phyloP scores from a whole-genome alignment of 441 rosid species.

The Brassica balearica region DNA sequence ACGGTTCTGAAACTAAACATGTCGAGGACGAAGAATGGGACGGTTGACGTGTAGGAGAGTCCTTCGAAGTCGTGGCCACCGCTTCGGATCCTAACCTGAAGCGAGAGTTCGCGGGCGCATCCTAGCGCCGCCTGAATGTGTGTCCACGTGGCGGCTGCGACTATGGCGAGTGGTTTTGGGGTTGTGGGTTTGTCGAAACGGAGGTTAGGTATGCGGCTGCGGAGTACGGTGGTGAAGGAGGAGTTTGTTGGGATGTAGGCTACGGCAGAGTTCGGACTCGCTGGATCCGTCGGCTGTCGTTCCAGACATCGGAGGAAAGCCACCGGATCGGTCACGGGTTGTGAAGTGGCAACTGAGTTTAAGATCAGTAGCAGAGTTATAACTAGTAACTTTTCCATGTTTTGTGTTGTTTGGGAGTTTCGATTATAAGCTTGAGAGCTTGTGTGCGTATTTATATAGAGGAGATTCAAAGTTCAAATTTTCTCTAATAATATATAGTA shows the following conservation, averaged over 20 bases:
- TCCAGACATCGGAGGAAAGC: slow-evolving; percentile 23
- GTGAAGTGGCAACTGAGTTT: slow-evolving; percentile 27
- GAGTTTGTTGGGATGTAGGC: slow-evolving; percentile 43
- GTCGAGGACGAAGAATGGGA: slow-evolving; percentile 55
- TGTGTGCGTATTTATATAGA: slow-evolving; percentile 21
- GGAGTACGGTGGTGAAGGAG: slow-evolving; percentile 45
- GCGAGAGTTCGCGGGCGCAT: slow-evolving; percentile 46
- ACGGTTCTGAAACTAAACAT: slow-evolving; percentile 49
- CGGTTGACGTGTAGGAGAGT: slow-evolving; percentile 51
- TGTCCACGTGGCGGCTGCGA: slow-evolving; percentile 48
- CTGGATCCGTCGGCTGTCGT: slow-evolving; percentile 27
- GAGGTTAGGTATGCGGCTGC: slow-evolving; percentile 48
- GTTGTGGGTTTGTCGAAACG: slow-evolving; percentile 45
- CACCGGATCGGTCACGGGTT: neutral
- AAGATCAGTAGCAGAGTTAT: slow-evolving; percentile 26
- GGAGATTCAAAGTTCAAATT: neutral
- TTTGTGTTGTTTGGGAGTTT: slow-evolving; percentile 11
- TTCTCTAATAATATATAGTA: neutral
- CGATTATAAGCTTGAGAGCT: slow-evolving; percentile 7
- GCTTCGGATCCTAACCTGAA: slow-evolving; percentile 57
- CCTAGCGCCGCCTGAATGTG: slow-evolving; percentile 55
- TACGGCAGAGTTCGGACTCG: slow-evolving; percentile 31
- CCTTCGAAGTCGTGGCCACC: slow-evolving; percentile 70
- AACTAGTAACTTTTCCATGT: slow-evolving; percentile 22
- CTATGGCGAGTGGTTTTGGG: slow-evolving; percentile 50